These are phyloP conservation scores for Pinus taeda DNA, from an alignment of 75 land plant species.

Conservation along the genomic window DNA sequence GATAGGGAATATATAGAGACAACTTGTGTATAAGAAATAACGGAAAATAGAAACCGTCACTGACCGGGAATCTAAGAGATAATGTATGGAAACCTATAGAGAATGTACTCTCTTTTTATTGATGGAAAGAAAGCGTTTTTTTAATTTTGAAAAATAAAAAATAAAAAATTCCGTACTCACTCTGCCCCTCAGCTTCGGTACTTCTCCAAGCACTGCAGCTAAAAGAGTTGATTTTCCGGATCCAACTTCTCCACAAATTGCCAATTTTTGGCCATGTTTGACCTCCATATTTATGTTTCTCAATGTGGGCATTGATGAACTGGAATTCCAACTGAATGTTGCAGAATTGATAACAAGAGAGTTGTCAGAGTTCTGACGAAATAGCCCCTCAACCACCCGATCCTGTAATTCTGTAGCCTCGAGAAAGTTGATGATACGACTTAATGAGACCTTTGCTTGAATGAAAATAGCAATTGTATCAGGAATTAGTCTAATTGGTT, in stretches of 20 bases:
- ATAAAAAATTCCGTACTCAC: slow-evolving; percentile 10
- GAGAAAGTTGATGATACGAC: slow-evolving; percentile 43
- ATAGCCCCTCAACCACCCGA: slow-evolving; percentile 11
- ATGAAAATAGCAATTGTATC: slow-evolving; percentile 57
- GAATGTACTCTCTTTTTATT: too few species aligned
- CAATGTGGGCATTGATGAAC: not conserved
- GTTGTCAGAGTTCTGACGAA: not conserved
- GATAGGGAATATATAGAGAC: too few species aligned
- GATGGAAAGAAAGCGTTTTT: too few species aligned
- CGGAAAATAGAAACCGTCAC: too few species aligned
- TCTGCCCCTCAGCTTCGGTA: slow-evolving; percentile 28
- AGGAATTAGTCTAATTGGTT: slow-evolving; percentile 62
- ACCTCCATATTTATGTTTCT: slow-evolving; percentile 3
- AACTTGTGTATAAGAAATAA: too few species aligned
- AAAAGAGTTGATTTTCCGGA: slow-evolving; percentile 49
- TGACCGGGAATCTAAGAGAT: too few species aligned
- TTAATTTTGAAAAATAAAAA: not conserved
- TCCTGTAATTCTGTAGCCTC: slow-evolving; percentile 28
- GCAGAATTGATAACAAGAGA: slow-evolving; percentile 12
- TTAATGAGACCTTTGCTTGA: slow-evolving; percentile 64
- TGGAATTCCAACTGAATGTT: slow-evolving; percentile 17
- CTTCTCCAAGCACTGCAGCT: slow-evolving; percentile 41
- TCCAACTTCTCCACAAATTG: slow-evolving; percentile 48
- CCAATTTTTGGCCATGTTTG: slow-evolving; percentile 22
- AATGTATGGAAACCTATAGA: too few species aligned